Conservation (phyloP, 306 rosid genomes). For the Lathyrus oleraceus region DNA sequence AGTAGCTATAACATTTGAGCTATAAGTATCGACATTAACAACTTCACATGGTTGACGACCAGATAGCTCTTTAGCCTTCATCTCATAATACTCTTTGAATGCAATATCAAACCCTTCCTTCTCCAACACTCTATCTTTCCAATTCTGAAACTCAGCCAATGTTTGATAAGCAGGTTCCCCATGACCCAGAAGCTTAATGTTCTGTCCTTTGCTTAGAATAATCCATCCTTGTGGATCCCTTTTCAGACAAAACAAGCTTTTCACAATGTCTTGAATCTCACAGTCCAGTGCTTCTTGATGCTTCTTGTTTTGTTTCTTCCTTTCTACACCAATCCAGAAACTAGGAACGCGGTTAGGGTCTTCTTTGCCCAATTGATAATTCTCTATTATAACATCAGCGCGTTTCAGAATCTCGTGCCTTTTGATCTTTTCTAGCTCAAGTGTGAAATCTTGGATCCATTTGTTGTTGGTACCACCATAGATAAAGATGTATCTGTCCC, state of each 20-base stretch:
- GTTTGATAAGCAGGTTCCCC: constrained; percentile 38
- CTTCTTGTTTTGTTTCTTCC: constrained; percentile 44
- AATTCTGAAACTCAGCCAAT: constrained; percentile 25
- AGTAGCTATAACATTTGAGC: constrained; percentile 39
- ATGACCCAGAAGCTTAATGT: constrained; percentile 31
- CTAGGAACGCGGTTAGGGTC: constrained; percentile 14
- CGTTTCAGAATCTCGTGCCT: constrained; percentile 20
- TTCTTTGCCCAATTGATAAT: constrained; percentile 30
- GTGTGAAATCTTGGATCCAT: constrained; percentile 40
- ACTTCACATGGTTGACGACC: constrained; percentile 27
- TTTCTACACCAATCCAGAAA: constrained; percentile 42
- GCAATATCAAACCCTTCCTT: constrained; percentile 40
- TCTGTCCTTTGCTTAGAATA: constrained; percentile 37
- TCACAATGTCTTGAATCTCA: constrained; percentile 27
- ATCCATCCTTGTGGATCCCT: constrained; percentile 44
- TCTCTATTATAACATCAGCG: constrained; percentile 34
- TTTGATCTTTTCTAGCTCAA: constrained; percentile 16
- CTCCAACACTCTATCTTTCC: constrained; percentile 30
- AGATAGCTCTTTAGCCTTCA: constrained; percentile 35
- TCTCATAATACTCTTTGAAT: constrained; percentile 29
- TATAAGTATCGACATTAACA: constrained; percentile 31
- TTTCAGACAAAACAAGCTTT: constrained; percentile 29
- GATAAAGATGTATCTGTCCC: constrained; percentile 36
- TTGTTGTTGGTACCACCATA: constrained; percentile 31
- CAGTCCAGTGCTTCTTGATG: constrained; percentile 27